Conservation (phyloP, 805 yeast species). For the Teunomyces pallodes region DNA sequence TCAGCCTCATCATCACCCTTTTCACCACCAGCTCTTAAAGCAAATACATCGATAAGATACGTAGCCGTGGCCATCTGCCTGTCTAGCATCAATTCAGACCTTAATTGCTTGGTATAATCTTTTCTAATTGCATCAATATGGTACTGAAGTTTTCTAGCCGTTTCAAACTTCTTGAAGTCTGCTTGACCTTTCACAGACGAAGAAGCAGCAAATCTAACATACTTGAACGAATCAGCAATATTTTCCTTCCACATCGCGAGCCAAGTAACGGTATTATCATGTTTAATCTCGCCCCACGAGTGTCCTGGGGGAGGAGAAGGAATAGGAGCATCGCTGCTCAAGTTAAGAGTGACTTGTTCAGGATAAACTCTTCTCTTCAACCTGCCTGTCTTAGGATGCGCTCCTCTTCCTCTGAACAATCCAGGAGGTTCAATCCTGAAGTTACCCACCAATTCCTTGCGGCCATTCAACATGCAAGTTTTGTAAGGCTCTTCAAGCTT, state of each 20-base stretch:
- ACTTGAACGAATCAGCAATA: constrained; percentile 76
- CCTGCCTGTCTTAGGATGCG: constrained; percentile 94
- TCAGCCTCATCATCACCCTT: constrained; percentile 97
- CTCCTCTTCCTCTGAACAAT: constrained; percentile 92
- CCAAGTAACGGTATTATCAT: constrained; percentile 92
- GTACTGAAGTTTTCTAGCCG: constrained; percentile 78
- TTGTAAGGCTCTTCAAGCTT: constrained; percentile 76
- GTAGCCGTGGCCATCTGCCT: constrained; percentile 94
- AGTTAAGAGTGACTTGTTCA: constrained; percentile 82
- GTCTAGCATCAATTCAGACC: constrained; percentile 73
- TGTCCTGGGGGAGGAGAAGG: constrained; percentile 90
- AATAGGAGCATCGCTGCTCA: constrained; percentile 66
- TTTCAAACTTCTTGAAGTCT: constrained; percentile 89
- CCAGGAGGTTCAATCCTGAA: constrained; percentile 97
- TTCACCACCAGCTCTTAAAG: constrained; percentile 97
- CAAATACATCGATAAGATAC: constrained; percentile 87
- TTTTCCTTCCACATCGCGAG: constrained; percentile 97
- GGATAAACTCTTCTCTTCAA: constrained; percentile 83
- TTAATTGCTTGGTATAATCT: constrained; percentile 70
- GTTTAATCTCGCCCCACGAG: constrained; percentile 83
- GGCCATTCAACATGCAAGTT: constrained; percentile 77
- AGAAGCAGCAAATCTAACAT: constrained; percentile 87
- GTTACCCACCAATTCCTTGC: constrained; percentile 90
- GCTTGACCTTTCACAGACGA: constrained; percentile 90
- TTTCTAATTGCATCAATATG: constrained; percentile 70